Percentiles rank a stretch among this genome's conserved stretches.
phyloP scores from a whole-genome alignment of 495 filamentous ascomycete genomes.

The Penicillium robsamsonii region DNA sequence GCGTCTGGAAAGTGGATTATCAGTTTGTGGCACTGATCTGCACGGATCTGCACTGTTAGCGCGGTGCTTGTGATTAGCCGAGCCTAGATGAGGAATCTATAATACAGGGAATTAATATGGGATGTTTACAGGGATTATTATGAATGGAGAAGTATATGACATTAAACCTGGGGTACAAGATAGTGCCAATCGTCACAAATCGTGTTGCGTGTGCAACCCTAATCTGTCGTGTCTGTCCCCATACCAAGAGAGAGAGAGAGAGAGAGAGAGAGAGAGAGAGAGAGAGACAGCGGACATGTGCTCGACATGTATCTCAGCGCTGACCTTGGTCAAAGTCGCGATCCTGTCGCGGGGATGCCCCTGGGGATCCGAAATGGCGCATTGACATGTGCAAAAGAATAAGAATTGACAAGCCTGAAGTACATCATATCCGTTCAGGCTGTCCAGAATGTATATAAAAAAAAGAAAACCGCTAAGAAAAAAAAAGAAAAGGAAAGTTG shows the following conservation, averaged over 20 bases:
- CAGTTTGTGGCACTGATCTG: neutral
- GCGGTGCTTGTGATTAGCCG: neutral
- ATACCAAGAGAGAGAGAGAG: neutral
- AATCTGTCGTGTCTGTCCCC: neutral
- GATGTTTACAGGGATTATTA: neutral
- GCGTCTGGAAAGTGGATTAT: neutral
- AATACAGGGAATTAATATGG: neutral
- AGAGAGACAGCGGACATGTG: neutral
- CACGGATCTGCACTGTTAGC: neutral
- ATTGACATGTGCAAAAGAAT: neutral
- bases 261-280: too few relatives aligned
- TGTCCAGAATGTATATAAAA: neutral
- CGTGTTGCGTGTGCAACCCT: neutral
- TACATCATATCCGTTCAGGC: neutral
- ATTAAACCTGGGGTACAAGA: neutral
- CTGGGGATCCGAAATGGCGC: neutral
- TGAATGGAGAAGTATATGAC: neutral
- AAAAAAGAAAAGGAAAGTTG: neutral
- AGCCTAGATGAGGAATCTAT: neutral
- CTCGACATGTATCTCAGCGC: neutral
- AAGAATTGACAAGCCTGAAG: neutral
- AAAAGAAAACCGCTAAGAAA: conserved; percentile 1
- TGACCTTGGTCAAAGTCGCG: conserved; percentile 15
- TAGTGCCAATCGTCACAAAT: neutral
- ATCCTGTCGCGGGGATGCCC: conserved; percentile 24